Percentiles rank a stretch among this genome's conserved stretches.
Evolutionary conservation across 2,329 filamentous ascomycete species (phyloP).

Genomic region (Xylariales sp.): DNA sequence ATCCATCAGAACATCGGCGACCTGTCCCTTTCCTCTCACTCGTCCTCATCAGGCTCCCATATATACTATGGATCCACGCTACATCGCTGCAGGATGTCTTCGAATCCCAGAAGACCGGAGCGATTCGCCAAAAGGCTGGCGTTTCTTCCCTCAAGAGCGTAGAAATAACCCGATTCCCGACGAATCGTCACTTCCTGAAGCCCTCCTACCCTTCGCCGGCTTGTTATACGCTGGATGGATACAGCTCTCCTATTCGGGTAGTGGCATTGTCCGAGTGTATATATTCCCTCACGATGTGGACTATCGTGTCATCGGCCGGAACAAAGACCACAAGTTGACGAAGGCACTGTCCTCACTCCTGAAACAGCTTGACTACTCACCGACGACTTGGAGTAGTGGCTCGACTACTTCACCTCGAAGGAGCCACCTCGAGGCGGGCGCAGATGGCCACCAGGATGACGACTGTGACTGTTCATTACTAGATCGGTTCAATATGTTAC

Average conservation of each 20-base stretch:
- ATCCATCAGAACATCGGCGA: too few relatives aligned
- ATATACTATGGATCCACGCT: too few relatives aligned
- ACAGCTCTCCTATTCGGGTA: conserved; percentile 35
- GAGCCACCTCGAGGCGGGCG: conserved; percentile 26
- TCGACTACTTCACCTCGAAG: conserved; percentile 15
- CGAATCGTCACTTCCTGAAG: too few relatives aligned
- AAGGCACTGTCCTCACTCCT: conserved; percentile 46
- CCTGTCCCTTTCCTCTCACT: too few relatives aligned
- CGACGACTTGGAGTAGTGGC: conserved; percentile 49
- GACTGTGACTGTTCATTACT: conserved; percentile 52
- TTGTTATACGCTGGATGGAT: conserved; percentile 39
- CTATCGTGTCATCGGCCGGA: conserved; percentile 46
- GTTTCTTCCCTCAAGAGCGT: too few relatives aligned
- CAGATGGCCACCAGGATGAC: conserved; percentile 17
- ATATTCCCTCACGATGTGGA: conserved; percentile 63
- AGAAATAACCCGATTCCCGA: too few relatives aligned
- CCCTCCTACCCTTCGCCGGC: conserved; percentile 17
- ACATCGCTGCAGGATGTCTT: too few relatives aligned
- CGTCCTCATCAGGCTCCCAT: too few relatives aligned
- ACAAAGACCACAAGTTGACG: conserved; percentile 34
- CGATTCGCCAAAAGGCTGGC: too few relatives aligned
- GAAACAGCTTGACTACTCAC: conserved; percentile 49
- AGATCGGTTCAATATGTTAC: conserved; percentile 68
- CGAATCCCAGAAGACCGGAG: too few relatives aligned
- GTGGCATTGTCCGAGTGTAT: conserved; percentile 46